Evolutionary conservation across 495 filamentous ascomycete species (phyloP), one percentile per base, ranked within the genome.

Genomic region (Tuber aestivum): DNA sequence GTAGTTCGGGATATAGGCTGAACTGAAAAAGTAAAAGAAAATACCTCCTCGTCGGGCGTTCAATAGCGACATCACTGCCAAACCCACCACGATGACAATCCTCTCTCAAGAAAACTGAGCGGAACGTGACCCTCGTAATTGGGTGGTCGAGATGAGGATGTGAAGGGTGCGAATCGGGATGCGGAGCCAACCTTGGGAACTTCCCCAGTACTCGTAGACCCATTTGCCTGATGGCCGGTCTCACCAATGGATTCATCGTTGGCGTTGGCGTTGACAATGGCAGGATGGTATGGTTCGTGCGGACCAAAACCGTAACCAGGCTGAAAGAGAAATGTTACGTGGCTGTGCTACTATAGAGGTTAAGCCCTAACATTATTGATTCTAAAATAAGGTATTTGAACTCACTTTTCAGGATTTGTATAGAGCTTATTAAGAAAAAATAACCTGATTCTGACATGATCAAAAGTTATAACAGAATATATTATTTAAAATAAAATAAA

Each of bases 71-170:
- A 90, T 88, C 16, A 97, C 81, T 40, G 94, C 94, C 21, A 93
- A 95, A 37, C 94, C 94, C 72, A 95, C 82, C 21, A 94, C 92
- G 1, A 99, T n/a, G n/a, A 87, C 37, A 89, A 90, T 75, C 88
- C 88, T 70, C 91, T 90, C 85, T 97, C 95, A 69, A 93, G 77
- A 18, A 84, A 84, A 20, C 91, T 95, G 76, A 98, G 91, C 37
- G 96, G 96, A 37, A 98, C 88, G 88, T 99, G 96, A 82, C 93
- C 92, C 0, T 92, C 90, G 87, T 99, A 99, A 78, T 91, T 92
- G 45, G 93, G 92, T 44, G 94, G 94, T 21, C 94, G 91, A 83
- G 91, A 91, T 78, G 94, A 89, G 74, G 91, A 87, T 44, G 93
- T 94, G 87, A 95, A 96, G 21, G 84, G 75, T 65, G 87, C 79